Percentiles rank a stretch among this genome's conserved stretches.
These are phyloP conservation scores for Arthrobotrys sinensis DNA, from an alignment of 2,329 filamentous ascomycete genomes.

Conservation along the genomic window DNA sequence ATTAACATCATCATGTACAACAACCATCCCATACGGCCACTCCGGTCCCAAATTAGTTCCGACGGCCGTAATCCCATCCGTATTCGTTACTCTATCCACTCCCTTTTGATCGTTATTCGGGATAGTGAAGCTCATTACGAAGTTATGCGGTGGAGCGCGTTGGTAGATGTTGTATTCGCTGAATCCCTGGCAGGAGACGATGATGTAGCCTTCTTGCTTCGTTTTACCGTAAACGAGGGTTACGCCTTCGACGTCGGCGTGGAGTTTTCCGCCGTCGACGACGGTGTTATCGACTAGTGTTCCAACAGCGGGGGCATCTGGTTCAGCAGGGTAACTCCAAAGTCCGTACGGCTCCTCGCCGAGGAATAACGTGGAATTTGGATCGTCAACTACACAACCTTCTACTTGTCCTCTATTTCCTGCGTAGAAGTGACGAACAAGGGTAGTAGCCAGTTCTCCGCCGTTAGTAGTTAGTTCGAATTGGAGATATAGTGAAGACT, in stretches of 20 bases:
- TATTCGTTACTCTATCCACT: conserved; percentile 72
- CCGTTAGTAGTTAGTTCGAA: conserved; percentile 70
- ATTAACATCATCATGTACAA: conserved; percentile 73
- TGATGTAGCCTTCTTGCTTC: conserved; percentile 70
- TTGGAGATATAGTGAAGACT: conserved; percentile 72
- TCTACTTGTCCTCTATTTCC: conserved; percentile 73
- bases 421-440: conserved; percentile 72
- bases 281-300: conserved; percentile 66
- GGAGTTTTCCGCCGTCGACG: conserved; percentile 70
- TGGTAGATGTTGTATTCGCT: conserved; percentile 72
- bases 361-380: conserved; percentile 71
- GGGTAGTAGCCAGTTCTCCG: conserved; percentile 69
- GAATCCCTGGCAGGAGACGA: conserved; percentile 73
- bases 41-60: conserved; percentile 68
- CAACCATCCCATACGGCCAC: conserved; percentile 70
- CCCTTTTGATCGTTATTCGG: conserved; percentile 68
- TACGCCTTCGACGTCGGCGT: conserved; percentile 73
- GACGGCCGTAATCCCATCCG: conserved; percentile 71
- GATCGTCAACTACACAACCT: conserved; percentile 72
- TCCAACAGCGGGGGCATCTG: conserved; percentile 67
- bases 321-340: conserved; percentile 73
- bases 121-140: conserved; percentile 71
- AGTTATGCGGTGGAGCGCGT: conserved; percentile 70
- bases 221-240: conserved; percentile 70
- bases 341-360: conserved; percentile 72